Percentiles rank a stretch among this genome's conserved stretches.
phyloP scores from a whole-genome alignment of 768 basidiomycete species.

The Rhodotorula taiwanensis region DNA sequence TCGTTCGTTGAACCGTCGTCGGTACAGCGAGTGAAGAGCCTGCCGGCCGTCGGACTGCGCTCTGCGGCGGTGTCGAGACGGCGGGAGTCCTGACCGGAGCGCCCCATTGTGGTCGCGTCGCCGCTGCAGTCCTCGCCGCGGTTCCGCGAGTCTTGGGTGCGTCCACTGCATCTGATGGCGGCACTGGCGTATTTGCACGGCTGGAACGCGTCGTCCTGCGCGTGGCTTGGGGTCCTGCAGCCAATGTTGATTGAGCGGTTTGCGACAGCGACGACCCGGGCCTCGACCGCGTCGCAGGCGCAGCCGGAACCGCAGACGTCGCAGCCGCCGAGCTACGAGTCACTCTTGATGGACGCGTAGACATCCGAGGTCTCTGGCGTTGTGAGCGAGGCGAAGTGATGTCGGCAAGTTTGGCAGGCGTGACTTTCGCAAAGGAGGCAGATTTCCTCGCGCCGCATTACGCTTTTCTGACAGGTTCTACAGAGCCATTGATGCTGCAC shows the following conservation, averaged over 20 bases:
- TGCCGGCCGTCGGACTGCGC: neutral
- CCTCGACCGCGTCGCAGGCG: neutral
- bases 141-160: neutral
- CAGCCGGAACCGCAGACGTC: neutral
- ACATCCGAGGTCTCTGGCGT: neutral
- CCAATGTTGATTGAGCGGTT: slow-evolving; percentile 5
- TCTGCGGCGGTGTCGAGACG: neutral
- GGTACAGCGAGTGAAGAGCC: slow-evolving; percentile 4
- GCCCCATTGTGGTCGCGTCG: slow-evolving; percentile 1
- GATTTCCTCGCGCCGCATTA: no score
- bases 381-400: neutral
- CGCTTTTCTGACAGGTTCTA: no score
- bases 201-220: slow-evolving; percentile 16
- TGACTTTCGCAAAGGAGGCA: no score
- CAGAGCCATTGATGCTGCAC: no score
- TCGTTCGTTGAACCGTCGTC: neutral
- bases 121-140: neutral
- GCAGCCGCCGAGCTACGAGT: slow-evolving; percentile 21
- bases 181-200: slow-evolving; percentile 6
- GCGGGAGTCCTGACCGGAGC: slow-evolving; percentile 4
- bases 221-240: neutral
- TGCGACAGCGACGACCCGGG: neutral
- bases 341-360: slow-evolving; percentile 13
- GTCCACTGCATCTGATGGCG: neutral
- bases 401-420: neutral